Evolutionary conservation across 176 grass and related monocot genomes (phyloP), one percentile per base, ranked within the genome.

Genomic region (Leersia perrieri): DNA sequence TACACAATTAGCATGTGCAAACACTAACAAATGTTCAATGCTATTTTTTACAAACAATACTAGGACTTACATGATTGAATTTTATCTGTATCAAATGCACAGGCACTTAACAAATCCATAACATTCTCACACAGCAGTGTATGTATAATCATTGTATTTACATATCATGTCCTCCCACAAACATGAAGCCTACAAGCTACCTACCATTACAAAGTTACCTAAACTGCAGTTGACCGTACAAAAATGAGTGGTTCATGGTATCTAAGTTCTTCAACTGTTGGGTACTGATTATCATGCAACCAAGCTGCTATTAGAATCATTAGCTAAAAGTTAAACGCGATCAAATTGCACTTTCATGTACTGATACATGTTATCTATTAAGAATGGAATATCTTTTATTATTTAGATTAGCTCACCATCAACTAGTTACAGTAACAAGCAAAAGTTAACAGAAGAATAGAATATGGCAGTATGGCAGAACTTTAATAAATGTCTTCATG

Each of bases 351-450:
- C 3, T 60, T 30, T 66, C 38, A 23, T 23, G n/a, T 10, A 64
- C 31, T 66, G 33, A 39, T 73, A 13, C 57, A 35, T 82, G 57
- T 73, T 71, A 25, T 72, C 11, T 31, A 53, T 40, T 82, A 72
- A 82, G 68, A 38, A 70, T 81, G 57, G 58, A 80, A 81, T 26
- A n/a, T 30, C 33, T 25, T 26, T 11, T n/a, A 57, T 57, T 33
- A 55, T 34, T 49, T 60, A 44, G 10, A 26, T 72, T 14, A 63
- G 55, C 28, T 63, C 80, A 25, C 4, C 14, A 29, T 18, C 55
- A 23, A 72, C 7, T 53, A 33, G 20, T 72, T 73, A 72, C 41
- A 30, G 70, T 38, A 28, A 40, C 12, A 83, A 47, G 22, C 32
- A 75, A 3, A 51, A 75, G 45, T 32, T 66, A 34, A 57, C n/a